Evolutionary conservation across 208 protist species (phyloP), one percentile per base, ranked within the genome.

Genomic region (Wallacemonas sp.): DNA sequence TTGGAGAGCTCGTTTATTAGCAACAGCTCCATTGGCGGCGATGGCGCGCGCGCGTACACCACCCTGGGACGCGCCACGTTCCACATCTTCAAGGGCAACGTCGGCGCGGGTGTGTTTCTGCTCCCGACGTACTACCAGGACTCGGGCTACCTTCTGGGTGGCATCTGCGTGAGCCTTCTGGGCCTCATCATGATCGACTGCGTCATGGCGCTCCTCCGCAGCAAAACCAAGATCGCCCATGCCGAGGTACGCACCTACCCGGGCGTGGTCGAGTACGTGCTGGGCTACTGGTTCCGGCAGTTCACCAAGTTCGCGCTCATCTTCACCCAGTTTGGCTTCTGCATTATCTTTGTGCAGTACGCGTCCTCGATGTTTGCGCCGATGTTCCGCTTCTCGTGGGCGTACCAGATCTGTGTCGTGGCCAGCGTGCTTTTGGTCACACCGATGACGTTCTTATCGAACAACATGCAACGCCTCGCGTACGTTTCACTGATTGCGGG

Each of bases 21-120:
- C 61, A 38, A 44, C 25, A 18, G 55, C 28, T 77, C 70, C 0
- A 62, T 64, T 2, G 62, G 49, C 29, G 38, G 23, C 16, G 55
- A 46, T 36, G 26, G 23, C 41, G 1, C 44, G 25, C 39, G 68
- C 26, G 49, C 22, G 12, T 77, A 85, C 73, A 81, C 61, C 48
- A 80, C 80, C 18, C 71, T 94, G 7, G 64, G 72, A 14, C 67
- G 84, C 28, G 86, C 83, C 32, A 79, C 74, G 4, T 95, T 93
- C 57, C 87, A 95, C 66, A 82, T 95, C 12, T 95, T 95, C 71
- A 95, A 95, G 65, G 90, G 79, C 33, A 93, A 95, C 70, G 87
- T 95, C 11, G 90, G 87, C 3, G 85, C 84, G 0, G 87, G 86
- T 55, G 84, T 93, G 3, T 96, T 96, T 62, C 72, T 93, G 36